Evolutionary conservation across 352 stramenopile genomes (phyloP), one percentile per base, ranked within the genome.

Genomic region (Pythium periplocum): DNA sequence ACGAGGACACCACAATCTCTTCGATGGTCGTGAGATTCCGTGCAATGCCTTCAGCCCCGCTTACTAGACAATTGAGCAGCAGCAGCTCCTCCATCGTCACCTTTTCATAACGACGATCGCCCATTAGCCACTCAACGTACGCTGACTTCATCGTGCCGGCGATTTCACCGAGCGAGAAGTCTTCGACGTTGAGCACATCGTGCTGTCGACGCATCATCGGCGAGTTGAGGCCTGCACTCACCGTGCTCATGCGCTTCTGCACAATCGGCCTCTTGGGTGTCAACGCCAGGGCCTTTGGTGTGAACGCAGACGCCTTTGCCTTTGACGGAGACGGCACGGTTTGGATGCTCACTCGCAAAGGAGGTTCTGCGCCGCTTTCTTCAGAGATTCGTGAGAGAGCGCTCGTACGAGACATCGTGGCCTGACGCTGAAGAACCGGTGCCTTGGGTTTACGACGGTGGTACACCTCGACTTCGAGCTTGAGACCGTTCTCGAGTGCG

Each of bases 41-140:
- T 2, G 80, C 83, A 51, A 93, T 89, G 38, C 80, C 78, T 17
- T 89, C 78, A n/a, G 80, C 78, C 7, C 78, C 83, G 48, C 80
- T 90, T n/a, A 93, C 76, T 26, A 93, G 62, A 48, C 83, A 93
- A 51, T 90, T 93, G 32, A 93, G 69, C 40, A 93, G 65, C 34
- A 93, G 57, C 32, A 93, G 63, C 47, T 90, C 80, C 49, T 93
- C 83, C 79, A 93, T 90, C 32, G 77, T 76, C 8, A 90, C 77
- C 40, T 76, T 77, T 50, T 91, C 76, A 59, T 80, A 91, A 10
- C 80, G 78, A 30, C 79, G 71, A 36, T 62, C 72, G 62, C 89
- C 83, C 74, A 93, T 81, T 12, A 91, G 64, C 78, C 78, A 90
- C 67, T 87, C 76, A 6, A 90, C 77, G 43, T 90, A 91, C 5